Conservation (phyloP, 805 yeast genomes). For the Nakazawaea siamensis region DNA sequence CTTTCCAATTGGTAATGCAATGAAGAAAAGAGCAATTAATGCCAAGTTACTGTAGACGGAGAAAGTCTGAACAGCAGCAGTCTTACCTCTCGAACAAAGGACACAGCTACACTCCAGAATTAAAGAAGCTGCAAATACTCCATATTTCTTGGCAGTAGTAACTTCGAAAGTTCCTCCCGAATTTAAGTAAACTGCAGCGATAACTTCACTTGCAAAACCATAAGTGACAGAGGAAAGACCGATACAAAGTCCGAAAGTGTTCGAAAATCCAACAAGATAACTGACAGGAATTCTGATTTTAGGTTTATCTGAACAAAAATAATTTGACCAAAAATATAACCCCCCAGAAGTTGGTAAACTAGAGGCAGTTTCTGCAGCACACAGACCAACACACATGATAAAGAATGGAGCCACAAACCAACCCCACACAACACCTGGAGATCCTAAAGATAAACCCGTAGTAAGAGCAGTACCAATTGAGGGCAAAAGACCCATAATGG, state of each 20-base stretch:
- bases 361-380: slow-evolving; percentile 54
- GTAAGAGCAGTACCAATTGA: slow-evolving; percentile 52
- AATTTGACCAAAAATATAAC: slow-evolving; percentile 44
- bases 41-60: slow-evolving; percentile 30
- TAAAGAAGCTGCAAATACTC: slow-evolving; percentile 35
- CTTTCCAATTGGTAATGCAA: slow-evolving; percentile 39
- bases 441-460: slow-evolving; percentile 49
- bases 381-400: slow-evolving; percentile 43
- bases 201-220: slow-evolving; percentile 35
- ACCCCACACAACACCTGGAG: slow-evolving; percentile 53
- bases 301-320: slow-evolving; percentile 31
- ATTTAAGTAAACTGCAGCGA: slow-evolving; percentile 33
- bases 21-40: slow-evolving; percentile 29
- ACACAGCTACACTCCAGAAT: slow-evolving; percentile 29
- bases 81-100: slow-evolving; percentile 29
- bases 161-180: slow-evolving; percentile 31
- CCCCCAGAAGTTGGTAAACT: slow-evolving; percentile 60
- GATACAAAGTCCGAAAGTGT: slow-evolving; percentile 32
- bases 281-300: slow-evolving; percentile 29
- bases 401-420: slow-evolving; percentile 43
- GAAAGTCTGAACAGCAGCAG: slow-evolving; percentile 31
- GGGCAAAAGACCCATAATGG: slow-evolving; percentile 57
- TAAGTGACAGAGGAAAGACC: slow-evolving; percentile 35
- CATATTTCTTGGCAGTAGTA: slow-evolving; percentile 30
- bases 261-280: slow-evolving; percentile 34